Conservation (phyloP, 1,284 basidiomycete species). For the Coriolopsis trogii region DNA sequence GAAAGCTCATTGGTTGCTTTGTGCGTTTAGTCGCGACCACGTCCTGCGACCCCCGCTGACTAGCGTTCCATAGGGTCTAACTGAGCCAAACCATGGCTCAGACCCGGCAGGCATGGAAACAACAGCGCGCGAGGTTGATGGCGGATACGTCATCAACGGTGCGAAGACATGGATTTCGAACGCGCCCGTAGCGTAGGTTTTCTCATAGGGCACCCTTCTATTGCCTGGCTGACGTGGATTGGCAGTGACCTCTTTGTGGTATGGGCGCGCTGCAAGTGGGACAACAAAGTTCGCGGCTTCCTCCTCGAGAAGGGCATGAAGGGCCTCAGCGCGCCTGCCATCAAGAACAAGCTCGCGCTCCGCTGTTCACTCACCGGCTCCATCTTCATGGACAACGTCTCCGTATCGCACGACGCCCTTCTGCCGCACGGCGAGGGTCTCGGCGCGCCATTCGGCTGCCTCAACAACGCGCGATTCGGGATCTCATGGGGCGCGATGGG, state of each 20-base stretch:
- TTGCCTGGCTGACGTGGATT: background rate
- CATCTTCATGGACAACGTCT: conserved; percentile 90
- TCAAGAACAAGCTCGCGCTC: conserved; percentile 93
- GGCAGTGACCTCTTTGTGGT: conserved; percentile 60
- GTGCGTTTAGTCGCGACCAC: conserved; percentile 48
- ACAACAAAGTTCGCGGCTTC: conserved; percentile 90
- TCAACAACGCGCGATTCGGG: conserved; percentile 89
- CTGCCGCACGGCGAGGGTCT: conserved; percentile 80
- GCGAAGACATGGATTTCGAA: conserved; percentile 98
- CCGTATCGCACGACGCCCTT: conserved; percentile 69
- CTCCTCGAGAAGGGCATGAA: conserved; percentile 87
- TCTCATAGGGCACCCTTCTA: background rate
- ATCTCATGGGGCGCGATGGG: conserved; percentile 96
- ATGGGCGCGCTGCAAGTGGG: conserved; percentile 97
- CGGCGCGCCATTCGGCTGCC: conserved; percentile 85
- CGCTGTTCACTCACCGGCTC: conserved; percentile 92
- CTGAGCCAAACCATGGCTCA: conserved; percentile 96
- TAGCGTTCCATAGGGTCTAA: conserved; percentile 67
- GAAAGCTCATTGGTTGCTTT: conserved; percentile 92
- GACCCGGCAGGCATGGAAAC: conserved; percentile 96
- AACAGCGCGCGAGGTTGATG: conserved; percentile 80
- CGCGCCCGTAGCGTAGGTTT: conserved; percentile 80
- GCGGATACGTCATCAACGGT: conserved; percentile 87
- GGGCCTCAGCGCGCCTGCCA: conserved; percentile 86
- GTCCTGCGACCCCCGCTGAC: background rate